Evolutionary conservation across 768 basidiomycete species (phyloP).

Genomic region (Boletus reticuloceps): DNA sequence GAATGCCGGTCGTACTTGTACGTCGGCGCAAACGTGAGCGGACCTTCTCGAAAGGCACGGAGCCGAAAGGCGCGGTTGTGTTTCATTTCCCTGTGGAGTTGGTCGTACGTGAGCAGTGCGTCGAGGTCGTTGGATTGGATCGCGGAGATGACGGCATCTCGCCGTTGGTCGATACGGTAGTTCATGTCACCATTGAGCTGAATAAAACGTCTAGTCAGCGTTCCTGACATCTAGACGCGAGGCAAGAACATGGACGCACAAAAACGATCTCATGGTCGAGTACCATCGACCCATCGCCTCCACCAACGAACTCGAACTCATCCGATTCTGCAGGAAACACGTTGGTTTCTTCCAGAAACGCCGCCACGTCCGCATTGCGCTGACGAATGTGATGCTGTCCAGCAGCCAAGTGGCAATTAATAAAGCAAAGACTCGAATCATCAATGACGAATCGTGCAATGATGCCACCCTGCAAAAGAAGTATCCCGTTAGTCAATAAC

Average conservation of each 20-base stretch:
- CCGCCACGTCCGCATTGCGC: constrained; percentile 84
- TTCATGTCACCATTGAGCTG: constrained; percentile 94
- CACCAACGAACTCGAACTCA: constrained; percentile 75
- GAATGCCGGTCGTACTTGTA: constrained; percentile 92
- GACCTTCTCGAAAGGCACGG: constrained; percentile 78
- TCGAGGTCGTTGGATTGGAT: constrained; percentile 66
- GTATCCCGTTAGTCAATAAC: neutral
- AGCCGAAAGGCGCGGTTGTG: constrained; percentile 86
- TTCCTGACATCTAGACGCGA: neutral
- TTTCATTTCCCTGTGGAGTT: constrained; percentile 86
- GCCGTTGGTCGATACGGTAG: constrained; percentile 92
- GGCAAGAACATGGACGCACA: constrained; percentile 36
- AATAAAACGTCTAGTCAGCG: neutral
- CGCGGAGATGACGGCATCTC: constrained; percentile 75
- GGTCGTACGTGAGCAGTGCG: constrained; percentile 73
- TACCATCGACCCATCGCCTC: constrained; percentile 90
- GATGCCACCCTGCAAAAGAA: constrained; percentile 71
- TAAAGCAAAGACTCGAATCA: constrained; percentile 90
- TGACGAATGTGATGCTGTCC: constrained; percentile 82
- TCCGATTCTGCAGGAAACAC: constrained; percentile 57
- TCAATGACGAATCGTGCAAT: constrained; percentile 87
- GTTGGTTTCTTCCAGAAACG: constrained; percentile 78
- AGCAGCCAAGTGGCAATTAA: constrained; percentile 97
- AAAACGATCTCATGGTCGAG: constrained; percentile 95
- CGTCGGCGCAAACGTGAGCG: constrained; percentile 81